phyloP scores from a whole-genome alignment of 345 rosid species.

The Citrus glauca region DNA sequence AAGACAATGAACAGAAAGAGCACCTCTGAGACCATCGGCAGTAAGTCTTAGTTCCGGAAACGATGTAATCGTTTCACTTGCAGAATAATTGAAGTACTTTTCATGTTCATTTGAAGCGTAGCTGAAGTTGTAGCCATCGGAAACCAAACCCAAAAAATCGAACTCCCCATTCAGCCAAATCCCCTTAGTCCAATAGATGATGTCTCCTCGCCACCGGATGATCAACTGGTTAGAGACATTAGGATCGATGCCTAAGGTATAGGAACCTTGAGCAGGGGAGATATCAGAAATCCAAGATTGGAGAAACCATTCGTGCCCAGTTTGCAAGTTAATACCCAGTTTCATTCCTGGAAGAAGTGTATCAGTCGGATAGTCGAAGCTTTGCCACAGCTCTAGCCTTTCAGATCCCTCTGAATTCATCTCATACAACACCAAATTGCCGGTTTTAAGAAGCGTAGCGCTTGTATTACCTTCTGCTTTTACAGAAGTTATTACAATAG shows the following conservation, averaged over 20 bases:
- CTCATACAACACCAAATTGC: slow-evolving; percentile 35
- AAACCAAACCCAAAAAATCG: not conserved
- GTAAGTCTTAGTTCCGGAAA: not conserved
- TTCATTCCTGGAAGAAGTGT: slow-evolving; percentile 41
- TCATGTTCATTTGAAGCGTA: slow-evolving; percentile 23
- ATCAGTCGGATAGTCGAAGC: slow-evolving; percentile 10
- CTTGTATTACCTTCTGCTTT: not conserved
- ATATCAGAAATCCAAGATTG: slow-evolving; percentile 23
- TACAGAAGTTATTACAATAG: not conserved
- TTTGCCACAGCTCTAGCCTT: slow-evolving; percentile 14
- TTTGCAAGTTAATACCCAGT: slow-evolving; percentile 29
- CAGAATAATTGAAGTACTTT: slow-evolving; percentile 19
- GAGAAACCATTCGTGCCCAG: slow-evolving; percentile 24
- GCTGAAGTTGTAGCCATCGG: not conserved
- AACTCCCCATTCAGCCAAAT: not conserved
- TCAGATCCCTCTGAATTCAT: slow-evolving; percentile 25
- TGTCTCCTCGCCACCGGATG: slow-evolving; percentile 16
- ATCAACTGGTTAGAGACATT: slow-evolving; percentile 17
- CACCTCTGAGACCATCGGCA: not conserved
- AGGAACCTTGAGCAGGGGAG: slow-evolving; percentile 23
- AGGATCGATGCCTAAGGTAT: slow-evolving; percentile 27
- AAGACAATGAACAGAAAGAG: not conserved
- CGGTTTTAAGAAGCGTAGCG: slow-evolving; percentile 1
- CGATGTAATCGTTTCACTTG: not conserved
- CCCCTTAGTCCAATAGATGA: slow-evolving; percentile 23